A percentile compares a stretch with the other conserved stretches of the same genome.
Evolutionary conservation across 306 rosid species (phyloP).

Genomic region (Calophaca sinica): DNA sequence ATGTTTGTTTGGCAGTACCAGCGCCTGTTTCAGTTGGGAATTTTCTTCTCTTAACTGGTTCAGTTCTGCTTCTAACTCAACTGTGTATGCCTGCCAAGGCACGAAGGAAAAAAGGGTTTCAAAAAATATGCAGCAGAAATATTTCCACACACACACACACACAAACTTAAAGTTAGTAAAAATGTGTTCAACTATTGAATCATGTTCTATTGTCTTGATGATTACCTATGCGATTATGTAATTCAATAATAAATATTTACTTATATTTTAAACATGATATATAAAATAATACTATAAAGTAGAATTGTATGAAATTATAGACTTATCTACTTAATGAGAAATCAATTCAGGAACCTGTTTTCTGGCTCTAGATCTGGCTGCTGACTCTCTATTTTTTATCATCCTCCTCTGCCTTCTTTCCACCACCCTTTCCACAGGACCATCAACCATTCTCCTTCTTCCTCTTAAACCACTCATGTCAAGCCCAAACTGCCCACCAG

Average conservation of each 20-base stretch:
- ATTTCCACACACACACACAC: too few relatives aligned
- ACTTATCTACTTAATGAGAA: too few relatives aligned
- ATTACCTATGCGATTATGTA: too few relatives aligned
- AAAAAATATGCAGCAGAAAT: background rate
- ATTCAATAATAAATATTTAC: too few relatives aligned
- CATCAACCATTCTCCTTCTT: slow-evolving; percentile 76
- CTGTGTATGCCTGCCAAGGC: slow-evolving; percentile 81
- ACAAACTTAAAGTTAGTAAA: too few relatives aligned
- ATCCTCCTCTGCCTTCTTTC: slow-evolving; percentile 98
- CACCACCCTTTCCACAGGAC: slow-evolving; percentile 86
- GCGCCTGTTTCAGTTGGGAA: slow-evolving; percentile 69
- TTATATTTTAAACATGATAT: too few relatives aligned
- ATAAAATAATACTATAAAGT: too few relatives aligned
- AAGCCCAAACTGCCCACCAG: slow-evolving; percentile 61
- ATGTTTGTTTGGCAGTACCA: slow-evolving; percentile 60
- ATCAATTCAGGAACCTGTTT: slow-evolving; percentile 58
- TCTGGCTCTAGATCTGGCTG: slow-evolving; percentile 96
- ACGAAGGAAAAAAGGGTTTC: background rate
- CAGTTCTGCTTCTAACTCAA: slow-evolving; percentile 88
- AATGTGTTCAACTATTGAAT: too few relatives aligned
- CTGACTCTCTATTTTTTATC: slow-evolving; percentile 97
- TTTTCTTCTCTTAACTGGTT: slow-evolving; percentile 81
- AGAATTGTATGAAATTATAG: too few relatives aligned
- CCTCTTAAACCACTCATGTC: slow-evolving; percentile 74
- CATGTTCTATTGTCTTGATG: too few relatives aligned